A percentile compares a stretch with the other conserved stretches of the same genome.
Conservation (phyloP, 257 asterid genomes). For the Linderniella brevidens region DNA sequence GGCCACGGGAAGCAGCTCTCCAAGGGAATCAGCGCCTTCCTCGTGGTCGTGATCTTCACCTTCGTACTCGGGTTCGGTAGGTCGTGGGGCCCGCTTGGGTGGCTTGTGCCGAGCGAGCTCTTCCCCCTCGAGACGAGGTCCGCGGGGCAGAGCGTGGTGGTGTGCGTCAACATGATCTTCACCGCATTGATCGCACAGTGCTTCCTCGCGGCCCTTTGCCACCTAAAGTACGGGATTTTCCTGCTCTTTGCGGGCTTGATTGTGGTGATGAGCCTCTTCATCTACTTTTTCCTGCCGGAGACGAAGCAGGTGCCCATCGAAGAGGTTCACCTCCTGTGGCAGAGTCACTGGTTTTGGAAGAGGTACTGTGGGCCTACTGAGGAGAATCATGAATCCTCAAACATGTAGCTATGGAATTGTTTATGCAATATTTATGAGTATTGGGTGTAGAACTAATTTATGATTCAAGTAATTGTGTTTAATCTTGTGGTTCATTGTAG, state of each 20-base stretch:
- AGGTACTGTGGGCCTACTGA: constrained; percentile 25
- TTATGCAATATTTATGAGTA: no score
- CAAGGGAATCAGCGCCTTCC: constrained; percentile 26
- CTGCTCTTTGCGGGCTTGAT: constrained; percentile 54
- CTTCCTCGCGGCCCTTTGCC: constrained; percentile 56
- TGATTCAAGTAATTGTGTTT: no score
- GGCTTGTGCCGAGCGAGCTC: constrained; percentile 80
- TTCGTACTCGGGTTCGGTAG: constrained; percentile 60
- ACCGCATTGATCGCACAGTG: constrained; percentile 72
- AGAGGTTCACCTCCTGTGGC: constrained; percentile 61
- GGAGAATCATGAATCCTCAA: background rate
- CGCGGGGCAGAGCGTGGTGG: constrained; percentile 82
- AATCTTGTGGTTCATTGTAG: no score
- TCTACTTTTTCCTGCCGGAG: constrained; percentile 75
- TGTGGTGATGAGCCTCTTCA: constrained; percentile 40
- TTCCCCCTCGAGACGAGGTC: constrained; percentile 80
- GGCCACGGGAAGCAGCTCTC: constrained; percentile 50
- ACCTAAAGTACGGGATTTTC: constrained; percentile 69
- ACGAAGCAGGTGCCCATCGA: constrained; percentile 93
- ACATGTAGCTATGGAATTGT: no score
- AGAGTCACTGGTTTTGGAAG: constrained; percentile 77
- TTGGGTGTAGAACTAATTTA: no score
- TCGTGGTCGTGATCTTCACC: constrained; percentile 41
- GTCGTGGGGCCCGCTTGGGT: constrained; percentile 81
- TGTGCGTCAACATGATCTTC: constrained; percentile 77